Base-by-base conservation (phyloP, 257 asterid genomes). In the Solanum stenotomum region DNA sequence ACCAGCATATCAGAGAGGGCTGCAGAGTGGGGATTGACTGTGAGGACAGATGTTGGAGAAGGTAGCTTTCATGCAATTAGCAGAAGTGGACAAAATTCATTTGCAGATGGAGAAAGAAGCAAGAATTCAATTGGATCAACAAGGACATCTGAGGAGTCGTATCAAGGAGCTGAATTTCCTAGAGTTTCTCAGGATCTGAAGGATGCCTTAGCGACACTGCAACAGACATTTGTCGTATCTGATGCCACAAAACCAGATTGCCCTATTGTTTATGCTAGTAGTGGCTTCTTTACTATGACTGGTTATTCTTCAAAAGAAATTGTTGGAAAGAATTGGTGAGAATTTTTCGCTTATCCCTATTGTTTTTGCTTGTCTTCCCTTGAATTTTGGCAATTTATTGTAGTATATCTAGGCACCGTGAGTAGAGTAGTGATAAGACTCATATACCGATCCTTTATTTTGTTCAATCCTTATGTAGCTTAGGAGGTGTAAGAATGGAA, bases 151-250 rank as follows among this genome's bases (percentile, higher is more conserved):
- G 95, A 94, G 87, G 97, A 93, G 70, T 90, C 94, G 20, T 11
- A 7, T 22, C 40, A n/a, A 25, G 93, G 93, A 68, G 33, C 93
- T 52, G 91, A 84, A 25, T 25, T 90, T 16, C 98, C 98, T 29
- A 91, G 98, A 92, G 98, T 93, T 86, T 95, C 99, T 74, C 98
- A 97, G 92, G 99, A 97, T 84, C 88, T 97, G 86, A 97, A 92
- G 95, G 99, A 96, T 90, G 99, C 98, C 77, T 87, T 97, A 89
- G 95, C 96, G 8, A 93, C 98, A n/a, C 89, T 97, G 85, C 97
- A 97, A 77, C 99, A 97, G 93, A 96, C 99, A n/a, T 97, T 97
- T 72, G 98, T 96, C 4, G 99, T 97, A 65, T 97, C 99, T 8
- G 99, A 97, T 92, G 98, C 98, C 9, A 96, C 99, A 3, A 97